Conservation (phyloP, 2,329 filamentous ascomycete genomes). For the Coniochaeta hoffmannii region DNA sequence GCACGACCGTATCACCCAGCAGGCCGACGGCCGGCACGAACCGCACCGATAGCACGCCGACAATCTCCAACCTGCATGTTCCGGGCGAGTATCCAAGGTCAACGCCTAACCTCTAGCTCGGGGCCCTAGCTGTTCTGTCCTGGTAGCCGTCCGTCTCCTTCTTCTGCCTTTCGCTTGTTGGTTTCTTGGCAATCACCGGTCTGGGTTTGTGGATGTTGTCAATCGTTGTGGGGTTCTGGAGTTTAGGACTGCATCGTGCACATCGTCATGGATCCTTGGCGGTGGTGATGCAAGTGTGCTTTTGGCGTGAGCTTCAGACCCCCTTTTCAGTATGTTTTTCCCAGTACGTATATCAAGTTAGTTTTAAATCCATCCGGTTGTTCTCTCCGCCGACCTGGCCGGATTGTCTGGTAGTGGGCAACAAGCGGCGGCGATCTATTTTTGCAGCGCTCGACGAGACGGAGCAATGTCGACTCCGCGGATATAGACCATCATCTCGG, state of each 20-base stretch:
- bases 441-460: too few species aligned
- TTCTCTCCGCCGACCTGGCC: neutral
- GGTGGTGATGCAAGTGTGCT: neutral
- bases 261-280: too few species aligned
- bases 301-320: neutral
- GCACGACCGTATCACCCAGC: constrained; percentile 3
- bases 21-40: constrained; percentile 1
- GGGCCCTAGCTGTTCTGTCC: neutral
- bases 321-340: neutral
- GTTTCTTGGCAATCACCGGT: neutral
- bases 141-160: neutral
- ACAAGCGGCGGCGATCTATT: too few species aligned
- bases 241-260: neutral
- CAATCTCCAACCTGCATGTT: constrained; percentile 60
- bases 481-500: too few species aligned
- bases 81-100: constrained; percentile 57
- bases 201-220: neutral
- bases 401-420: neutral
- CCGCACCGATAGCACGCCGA: constrained; percentile 37
- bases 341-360: neutral
- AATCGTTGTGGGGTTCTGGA: neutral
- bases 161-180: neutral
- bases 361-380: too few species aligned
- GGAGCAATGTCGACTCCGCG: too few species aligned
- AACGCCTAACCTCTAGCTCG: neutral